Base-by-base conservation (phyloP, 345 rosid genomes). In the Populus deltoides region DNA sequence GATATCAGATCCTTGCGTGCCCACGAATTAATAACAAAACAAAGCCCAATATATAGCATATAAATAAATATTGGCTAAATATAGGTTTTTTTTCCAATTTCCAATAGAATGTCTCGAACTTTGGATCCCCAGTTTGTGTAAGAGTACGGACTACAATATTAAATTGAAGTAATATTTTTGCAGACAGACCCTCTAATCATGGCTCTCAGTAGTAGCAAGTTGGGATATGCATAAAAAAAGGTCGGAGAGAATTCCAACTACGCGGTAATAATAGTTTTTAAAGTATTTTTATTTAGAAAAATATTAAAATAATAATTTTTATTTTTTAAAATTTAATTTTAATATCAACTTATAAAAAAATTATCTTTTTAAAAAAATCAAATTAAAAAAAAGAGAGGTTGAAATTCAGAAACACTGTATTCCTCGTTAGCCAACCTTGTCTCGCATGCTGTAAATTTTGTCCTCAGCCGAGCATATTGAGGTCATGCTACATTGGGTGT, bases 121-220 rank as follows among this genome's bases (percentile, higher is more conserved):
- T 70, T 41, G 76, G 61, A 65, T 57, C 12, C 31, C 29, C 39
- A 57, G 45, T 36, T 45, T 49, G 74, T 69, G 72, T 66, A 67
- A 71, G 49, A 33, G 83, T 72, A 68, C 70, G 74, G 74, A 66
- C 31, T 15, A 3, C 0, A 22, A 5, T 18, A 24, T 35, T 38
- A 63, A 71, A 5, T 53, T 72, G 41, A 18, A 55, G 76, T 72
- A 71, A 65, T 65, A 16, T 20, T 57, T 67, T 18, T 63, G 76
- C 61, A 76, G 83, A 66, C 61, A 76, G 83, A 66, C 77, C 74
- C 78, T 20, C 63, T 66, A 66, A 76, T 71, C 73, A 81, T 76
- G 83, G 77, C 69, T 55, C 2, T 65, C 76, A 55, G 66, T 47
- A 43, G 6, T 15, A 68, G 31, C 72, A 59, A 57, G 70, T 66